Percentiles rank a stretch among this genome's conserved stretches.
phyloP scores from a whole-genome alignment of 2,329 filamentous ascomycete species.

The Curvularia sp. region DNA sequence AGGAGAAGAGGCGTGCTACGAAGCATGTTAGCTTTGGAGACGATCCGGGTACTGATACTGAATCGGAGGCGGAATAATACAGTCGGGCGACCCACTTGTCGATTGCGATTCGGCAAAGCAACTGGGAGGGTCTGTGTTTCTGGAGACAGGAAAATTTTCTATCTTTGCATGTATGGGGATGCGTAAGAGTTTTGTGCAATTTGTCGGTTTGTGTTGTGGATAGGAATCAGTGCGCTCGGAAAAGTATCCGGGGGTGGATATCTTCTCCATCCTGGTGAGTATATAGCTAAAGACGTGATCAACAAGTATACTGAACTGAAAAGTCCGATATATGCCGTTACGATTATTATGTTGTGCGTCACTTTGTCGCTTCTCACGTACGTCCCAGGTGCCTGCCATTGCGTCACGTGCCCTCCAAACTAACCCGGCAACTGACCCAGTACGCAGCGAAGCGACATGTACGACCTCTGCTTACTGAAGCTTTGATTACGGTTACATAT shows the following conservation, averaged over 20 bases:
- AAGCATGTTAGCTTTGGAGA: conserved; percentile 6
- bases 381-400: not conserved
- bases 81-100: not conserved
- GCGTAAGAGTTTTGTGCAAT: not conserved
- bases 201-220: not conserved
- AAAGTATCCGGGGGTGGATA: conserved; percentile 2
- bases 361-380: not conserved
- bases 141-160: not conserved
- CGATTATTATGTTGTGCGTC: not conserved
- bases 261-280: not conserved
- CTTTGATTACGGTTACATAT: too few species aligned
- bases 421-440: not conserved
- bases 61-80: conserved; percentile 16
- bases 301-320: not conserved
- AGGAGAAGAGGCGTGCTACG: not conserved
- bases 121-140: not conserved
- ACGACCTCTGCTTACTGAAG: not conserved
- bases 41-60: conserved; percentile 15
- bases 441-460: not conserved
- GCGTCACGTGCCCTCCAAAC: not conserved
- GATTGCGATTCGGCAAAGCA: not conserved
- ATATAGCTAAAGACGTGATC: not conserved
- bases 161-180: not conserved
- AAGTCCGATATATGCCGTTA: not conserved
- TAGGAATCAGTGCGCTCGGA: conserved; percentile 1